Evolutionary conservation across 768 basidiomycete genomes (phyloP).

Genomic region (Cantharellus cinnabarinus): DNA sequence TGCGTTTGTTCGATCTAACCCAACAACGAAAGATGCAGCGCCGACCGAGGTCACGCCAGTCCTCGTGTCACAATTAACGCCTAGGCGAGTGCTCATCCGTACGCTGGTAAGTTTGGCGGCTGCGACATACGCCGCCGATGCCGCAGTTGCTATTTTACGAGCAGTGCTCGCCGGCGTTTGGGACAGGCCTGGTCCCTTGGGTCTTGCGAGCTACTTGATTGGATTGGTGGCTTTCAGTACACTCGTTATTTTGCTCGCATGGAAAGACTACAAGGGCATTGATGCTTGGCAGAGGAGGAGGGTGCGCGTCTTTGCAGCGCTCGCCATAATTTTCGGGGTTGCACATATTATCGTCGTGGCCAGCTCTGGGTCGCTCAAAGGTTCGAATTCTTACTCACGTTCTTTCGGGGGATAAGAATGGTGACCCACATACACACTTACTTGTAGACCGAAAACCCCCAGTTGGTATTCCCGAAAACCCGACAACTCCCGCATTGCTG

Average conservation of each 20-base stretch:
- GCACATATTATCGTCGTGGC: slow-evolving; percentile 35
- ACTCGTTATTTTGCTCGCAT: slow-evolving; percentile 53
- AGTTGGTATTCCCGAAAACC: slow-evolving; percentile 5
- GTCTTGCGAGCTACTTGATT: slow-evolving; percentile 23
- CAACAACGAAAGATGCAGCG: not conserved
- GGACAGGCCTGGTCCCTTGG: slow-evolving; percentile 18
- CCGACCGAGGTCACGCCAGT: slow-evolving; percentile 33
- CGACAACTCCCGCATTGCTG: slow-evolving; percentile 9
- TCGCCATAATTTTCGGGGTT: slow-evolving; percentile 39
- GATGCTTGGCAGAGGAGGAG: slow-evolving; percentile 44
- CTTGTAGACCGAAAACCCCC: not conserved
- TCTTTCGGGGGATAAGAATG: not conserved
- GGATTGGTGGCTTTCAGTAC: slow-evolving; percentile 53
- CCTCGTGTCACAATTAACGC: slow-evolving; percentile 48
- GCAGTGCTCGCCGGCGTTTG: slow-evolving; percentile 46
- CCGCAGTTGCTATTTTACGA: slow-evolving; percentile 44
- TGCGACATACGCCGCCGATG: slow-evolving; percentile 61
- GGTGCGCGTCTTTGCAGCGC: slow-evolving; percentile 32
- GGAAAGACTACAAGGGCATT: slow-evolving; percentile 55
- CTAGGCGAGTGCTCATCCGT: slow-evolving; percentile 60
- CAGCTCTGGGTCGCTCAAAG: slow-evolving; percentile 19
- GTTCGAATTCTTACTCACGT: slow-evolving; percentile 11
- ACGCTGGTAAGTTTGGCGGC: slow-evolving; percentile 45
- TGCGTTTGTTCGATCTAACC: not conserved
- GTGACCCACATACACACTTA: not conserved